Percentiles rank a stretch among this genome's conserved stretches.
Evolutionary conservation across 2,329 filamentous ascomycete species (phyloP).

Genomic region (Byssothecium circinans): DNA sequence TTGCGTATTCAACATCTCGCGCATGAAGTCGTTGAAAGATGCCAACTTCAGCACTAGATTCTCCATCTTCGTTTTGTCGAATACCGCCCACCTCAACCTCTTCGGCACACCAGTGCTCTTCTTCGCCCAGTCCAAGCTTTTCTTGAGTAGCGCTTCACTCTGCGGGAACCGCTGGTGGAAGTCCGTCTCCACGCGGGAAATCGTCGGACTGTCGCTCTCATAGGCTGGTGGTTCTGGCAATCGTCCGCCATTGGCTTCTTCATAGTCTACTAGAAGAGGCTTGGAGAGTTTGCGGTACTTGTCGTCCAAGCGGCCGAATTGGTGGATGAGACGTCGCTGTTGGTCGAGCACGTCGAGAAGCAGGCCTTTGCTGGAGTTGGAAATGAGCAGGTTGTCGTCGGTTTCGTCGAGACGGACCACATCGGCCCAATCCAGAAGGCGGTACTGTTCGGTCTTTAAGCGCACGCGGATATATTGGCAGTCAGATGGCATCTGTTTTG

Average conservation of each 20-base stretch:
- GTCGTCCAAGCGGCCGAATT: constrained; percentile 36
- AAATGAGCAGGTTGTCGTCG: constrained; percentile 36
- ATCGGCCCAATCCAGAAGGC: constrained; percentile 43
- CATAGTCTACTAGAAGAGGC: constrained; percentile 32
- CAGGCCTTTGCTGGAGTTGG: constrained; percentile 35
- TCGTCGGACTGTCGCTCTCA: constrained; percentile 4
- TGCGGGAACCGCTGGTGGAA: constrained; percentile 33
- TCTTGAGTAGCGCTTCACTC: constrained; percentile 31
- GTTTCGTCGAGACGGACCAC: constrained; percentile 36
- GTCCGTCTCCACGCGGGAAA: constrained; percentile 21
- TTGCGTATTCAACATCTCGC: constrained; percentile 34
- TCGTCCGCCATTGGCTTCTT: constrained; percentile 15
- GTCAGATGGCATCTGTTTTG: constrained; percentile 33
- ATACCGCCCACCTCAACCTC: constrained; percentile 37
- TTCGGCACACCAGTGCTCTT: constrained; percentile 26
- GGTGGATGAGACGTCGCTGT: constrained; percentile 32
- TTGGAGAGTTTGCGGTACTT: constrained; percentile 32
- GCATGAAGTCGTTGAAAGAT: constrained; percentile 42
- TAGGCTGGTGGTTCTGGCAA: constrained; percentile 19
- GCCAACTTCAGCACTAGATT: constrained; percentile 34
- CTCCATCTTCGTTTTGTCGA: constrained; percentile 37
- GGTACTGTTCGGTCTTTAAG: constrained; percentile 42
- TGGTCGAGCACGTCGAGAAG: constrained; percentile 42
- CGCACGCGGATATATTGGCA: constrained; percentile 41
- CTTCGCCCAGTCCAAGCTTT: constrained; percentile 32